Base-by-base conservation (phyloP, 116 monocot genomes). In the Dioscorea cayenensis region DNA sequence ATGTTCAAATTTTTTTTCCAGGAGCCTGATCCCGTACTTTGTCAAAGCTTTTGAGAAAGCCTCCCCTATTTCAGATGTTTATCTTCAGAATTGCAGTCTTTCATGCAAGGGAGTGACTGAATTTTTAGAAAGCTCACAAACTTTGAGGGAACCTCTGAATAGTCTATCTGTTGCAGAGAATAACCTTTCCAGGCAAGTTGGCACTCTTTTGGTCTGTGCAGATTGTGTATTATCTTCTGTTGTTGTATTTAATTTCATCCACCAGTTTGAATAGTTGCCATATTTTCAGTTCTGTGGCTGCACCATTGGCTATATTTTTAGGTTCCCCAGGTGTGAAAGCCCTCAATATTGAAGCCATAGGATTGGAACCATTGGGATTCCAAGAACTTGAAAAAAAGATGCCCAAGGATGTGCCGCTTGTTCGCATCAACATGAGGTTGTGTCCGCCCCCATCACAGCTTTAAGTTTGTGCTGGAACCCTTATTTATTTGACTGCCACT, bases 341-440 rank as follows among this genome's bases (percentile, higher is more conserved):
- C 38, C 82, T 99, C 65, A 89, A 99, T 74, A 87, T 94, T 81
- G 94, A 87, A 84, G 94, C 81, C 73, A 81, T 91, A 74, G 94
- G 85, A 22, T 71, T 94, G 72, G 99, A 85, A 28, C 51, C 80
- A 22, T 59, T 35, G 18, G 99, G 94, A 20, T 99, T 99, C 75
- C 77, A 78, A 81, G 83, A 83, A 51, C 87, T 94, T 62, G 78
- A 87, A 68, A 52, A 82, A 70, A 74, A 72, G 73, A 63, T 94
- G 73, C 76, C 81, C 38, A 67, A 64, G 71, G 51, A 83, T 16
- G 36, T 85, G 55, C 67, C 80, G 52, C 71, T 99, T 76, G 66
- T 70, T 51, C 43, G 55, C 65, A 81, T 99, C 64, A 91, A 99
- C 77, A 83, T 99, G 66, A 94, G 97, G 97, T 99, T 76, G 65